phyloP scores from a whole-genome alignment of 495 filamentous ascomycete genomes.

The Aspergillus sclerotioniger region DNA sequence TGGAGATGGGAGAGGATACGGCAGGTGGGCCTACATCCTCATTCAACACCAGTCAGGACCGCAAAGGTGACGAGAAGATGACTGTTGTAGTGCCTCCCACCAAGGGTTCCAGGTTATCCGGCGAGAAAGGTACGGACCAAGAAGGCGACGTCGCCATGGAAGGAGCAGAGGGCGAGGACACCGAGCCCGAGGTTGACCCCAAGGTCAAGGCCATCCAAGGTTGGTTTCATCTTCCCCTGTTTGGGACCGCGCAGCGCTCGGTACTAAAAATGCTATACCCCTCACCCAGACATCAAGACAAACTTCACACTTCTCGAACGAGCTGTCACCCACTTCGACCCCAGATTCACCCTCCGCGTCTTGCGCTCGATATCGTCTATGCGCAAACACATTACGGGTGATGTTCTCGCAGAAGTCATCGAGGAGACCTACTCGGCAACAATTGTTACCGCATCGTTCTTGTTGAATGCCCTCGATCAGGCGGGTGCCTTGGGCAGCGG shows the following conservation, averaged over 20 bases:
- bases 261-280: conserved; percentile 6
- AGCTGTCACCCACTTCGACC: conserved; percentile 89
- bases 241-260: background rate
- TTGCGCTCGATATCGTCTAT: conserved; percentile 93
- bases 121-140: conserved; percentile 54
- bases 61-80: conserved; percentile 80
- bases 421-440: conserved; percentile 72
- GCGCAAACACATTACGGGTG: conserved; percentile 82
- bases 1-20: conserved; percentile 79
- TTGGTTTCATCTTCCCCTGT: conserved; percentile 18
- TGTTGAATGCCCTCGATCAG: conserved; percentile 67
- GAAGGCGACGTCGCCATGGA: conserved; percentile 78
- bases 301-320: conserved; percentile 90
- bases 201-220: conserved; percentile 65
- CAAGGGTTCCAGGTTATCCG: conserved; percentile 65
- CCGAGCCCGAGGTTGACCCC: conserved; percentile 58
- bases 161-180: conserved; percentile 55
- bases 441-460: conserved; percentile 61
- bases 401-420: conserved; percentile 77
- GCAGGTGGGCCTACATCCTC: conserved; percentile 55
- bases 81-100: conserved; percentile 81
- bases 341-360: conserved; percentile 89
- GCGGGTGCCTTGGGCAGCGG: conserved; percentile 58
- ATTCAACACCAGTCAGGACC: conserved; percentile 58
- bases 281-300: conserved; percentile 76